Base-by-base conservation (phyloP, 345 rosid genomes). In the Aquilaria yunnanensis region DNA sequence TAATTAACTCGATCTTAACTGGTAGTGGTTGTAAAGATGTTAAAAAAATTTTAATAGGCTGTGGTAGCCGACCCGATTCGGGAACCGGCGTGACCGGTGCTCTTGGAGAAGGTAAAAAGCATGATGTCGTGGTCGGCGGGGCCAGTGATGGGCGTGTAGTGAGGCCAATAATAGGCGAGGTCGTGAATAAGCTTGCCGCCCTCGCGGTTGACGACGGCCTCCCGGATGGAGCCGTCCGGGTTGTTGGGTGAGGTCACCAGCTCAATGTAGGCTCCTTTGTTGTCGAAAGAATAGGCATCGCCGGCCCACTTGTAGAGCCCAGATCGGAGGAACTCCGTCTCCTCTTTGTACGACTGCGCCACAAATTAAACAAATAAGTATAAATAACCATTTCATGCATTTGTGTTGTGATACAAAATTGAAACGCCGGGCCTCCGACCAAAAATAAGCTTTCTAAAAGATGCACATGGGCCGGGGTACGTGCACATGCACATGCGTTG, bases 141-240 rank as follows among this genome's bases (percentile, higher is more conserved):
- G 14, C 14, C 64, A 63, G 90, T 83, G 61, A 90, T 88, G 23
- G 96, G 84, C 0, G 96, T 76, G 80, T 83, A 85, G 3, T 90
- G 96, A 31, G 98, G 97, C 98, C 97, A 90, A 64, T 86, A 88
- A 59, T 93, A 93, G 59, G 97, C 97, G 32, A 84, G 77, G 85
- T 93, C 98, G 47, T 93, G 74, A 33, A 93, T 77, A 31, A 79
- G 74, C 67, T 75, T 83, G 23, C 88, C 96, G 29, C 74, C 81
- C 3, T 50, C 70, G n/a, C 67, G 75, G 67, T 86, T 86, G 75
- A 88, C 86, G 61, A 86, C 95, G 4, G 97, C 77, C 62, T 81
- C 79, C 57, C 90, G 72, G 43, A 77, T 70, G 12, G 81, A 53
- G 14, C 97, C 97, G 12, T 93, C 98, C 0, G 98, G 98, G 63